phyloP scores from a whole-genome alignment of 768 basidiomycete species.

The Rhizopogon vinicolor region DNA sequence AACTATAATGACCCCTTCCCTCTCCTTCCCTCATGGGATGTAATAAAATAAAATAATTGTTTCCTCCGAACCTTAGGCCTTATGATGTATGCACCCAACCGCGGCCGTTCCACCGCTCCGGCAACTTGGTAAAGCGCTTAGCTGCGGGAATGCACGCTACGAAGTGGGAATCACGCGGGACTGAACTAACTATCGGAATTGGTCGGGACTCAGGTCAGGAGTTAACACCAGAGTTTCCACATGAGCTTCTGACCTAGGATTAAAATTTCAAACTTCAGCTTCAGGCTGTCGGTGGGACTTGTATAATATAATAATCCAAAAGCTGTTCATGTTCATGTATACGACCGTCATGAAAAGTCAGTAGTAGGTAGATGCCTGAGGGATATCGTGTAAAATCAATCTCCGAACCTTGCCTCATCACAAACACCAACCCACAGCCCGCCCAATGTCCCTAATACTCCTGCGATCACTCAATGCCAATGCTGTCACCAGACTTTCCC shows the following conservation, averaged over 20 bases:
- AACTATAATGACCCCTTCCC: too few species aligned
- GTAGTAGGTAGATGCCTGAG: background rate
- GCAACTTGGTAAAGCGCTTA: too few species aligned
- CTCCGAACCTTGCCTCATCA: slow-evolving; percentile 19
- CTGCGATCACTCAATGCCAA: slow-evolving; percentile 57
- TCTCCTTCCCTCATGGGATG: too few species aligned
- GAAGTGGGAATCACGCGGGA: too few species aligned
- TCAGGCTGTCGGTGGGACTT: background rate
- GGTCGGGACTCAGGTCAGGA: too few species aligned
- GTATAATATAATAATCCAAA: background rate
- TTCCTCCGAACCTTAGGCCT: too few species aligned
- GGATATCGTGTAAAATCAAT: background rate
- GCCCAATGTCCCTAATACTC: slow-evolving; percentile 58
- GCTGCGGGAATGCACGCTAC: too few species aligned
- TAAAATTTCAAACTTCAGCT: background rate
- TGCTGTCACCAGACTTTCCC: slow-evolving; percentile 71
- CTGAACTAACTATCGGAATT: too few species aligned
- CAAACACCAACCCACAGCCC: slow-evolving; percentile 67
- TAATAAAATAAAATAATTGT: too few species aligned
- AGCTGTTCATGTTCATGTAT: background rate
- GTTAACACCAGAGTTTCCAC: background rate
- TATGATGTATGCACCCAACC: too few species aligned
- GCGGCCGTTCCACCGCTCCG: too few species aligned
- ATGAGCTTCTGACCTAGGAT: background rate
- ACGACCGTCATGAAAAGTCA: background rate